Evolutionary conservation across 2,329 filamentous ascomycete genomes (phyloP), one percentile per base, ranked within the genome.

Genomic region (Cladophialophora chaetospira): DNA sequence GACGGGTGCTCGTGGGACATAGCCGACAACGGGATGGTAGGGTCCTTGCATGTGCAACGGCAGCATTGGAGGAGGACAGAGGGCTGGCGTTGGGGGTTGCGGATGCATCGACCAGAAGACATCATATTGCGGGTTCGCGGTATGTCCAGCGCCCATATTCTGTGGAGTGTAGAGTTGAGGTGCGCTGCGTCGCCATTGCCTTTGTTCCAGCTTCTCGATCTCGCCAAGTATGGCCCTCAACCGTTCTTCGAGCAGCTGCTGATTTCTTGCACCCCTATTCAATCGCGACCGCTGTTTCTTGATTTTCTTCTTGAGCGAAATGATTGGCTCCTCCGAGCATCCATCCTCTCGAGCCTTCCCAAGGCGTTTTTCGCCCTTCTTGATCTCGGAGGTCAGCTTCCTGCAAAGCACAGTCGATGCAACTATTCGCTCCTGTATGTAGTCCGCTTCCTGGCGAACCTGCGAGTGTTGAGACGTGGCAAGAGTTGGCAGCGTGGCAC

Each of bases 401-500:
- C 19, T 53, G 28, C 49, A 46, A 28, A 49, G 46, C 8, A 19
- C 36, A 2, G 4, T 47, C 28, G 63, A 55, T 2, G 35, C 50
- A 10, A 21, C 42, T 9, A 64, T 38, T 5, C 49, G 43, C 25
- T 38, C 31, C 5, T 40, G 51, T 5, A 64, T 28, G 44, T 64
- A 64, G 4, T 49, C 44, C 47, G 46, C 48, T 21, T 63, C 58
- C 28, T 64, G 62, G 23, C 58, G 60, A 10, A 63, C 43, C 28
- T 28, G 38, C 17, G 54, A 63, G 31, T 59, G 50, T 23, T 53
- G 57, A 11, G 35, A 25, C 9, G 53, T 59, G 40, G 50, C 56
- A 5, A 60, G 53, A 1, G 43, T 46, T 13, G 58, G 57, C 29
- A 28, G 36, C 8, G 21, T 10, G 8, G 29, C 17, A 11, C 19